These are phyloP conservation scores for Agrocybe praecox DNA, from an alignment of 768 basidiomycete species.

Conservation along the genomic window DNA sequence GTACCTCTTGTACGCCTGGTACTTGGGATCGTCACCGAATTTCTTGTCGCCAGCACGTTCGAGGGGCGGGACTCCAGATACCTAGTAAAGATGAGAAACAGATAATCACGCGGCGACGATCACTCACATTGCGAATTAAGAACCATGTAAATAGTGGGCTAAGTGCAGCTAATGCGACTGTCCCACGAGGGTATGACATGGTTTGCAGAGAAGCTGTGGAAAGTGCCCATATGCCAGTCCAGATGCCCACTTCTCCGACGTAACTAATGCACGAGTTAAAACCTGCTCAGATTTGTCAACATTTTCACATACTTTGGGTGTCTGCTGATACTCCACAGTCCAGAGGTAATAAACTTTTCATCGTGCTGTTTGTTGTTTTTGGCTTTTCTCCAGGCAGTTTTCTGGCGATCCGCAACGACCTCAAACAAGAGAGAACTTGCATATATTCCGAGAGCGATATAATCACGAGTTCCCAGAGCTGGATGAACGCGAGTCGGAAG, in stretches of 20 bases:
- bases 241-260: slow-evolving; percentile 71
- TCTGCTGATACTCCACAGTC: slow-evolving; percentile 67
- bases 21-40: slow-evolving; percentile 54
- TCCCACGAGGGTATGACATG: slow-evolving; percentile 44
- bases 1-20: slow-evolving; percentile 61
- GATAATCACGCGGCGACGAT: slow-evolving; percentile 14
- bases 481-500: slow-evolving; percentile 53
- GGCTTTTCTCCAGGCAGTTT: slow-evolving; percentile 58
- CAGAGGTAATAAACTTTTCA: slow-evolving; percentile 68
- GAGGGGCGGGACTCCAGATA: slow-evolving; percentile 72
- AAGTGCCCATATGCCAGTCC: slow-evolving; percentile 66
- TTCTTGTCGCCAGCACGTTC: slow-evolving; percentile 61
- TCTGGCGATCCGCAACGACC: slow-evolving; percentile 65
- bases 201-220: slow-evolving; percentile 51
- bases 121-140: slow-evolving; percentile 50
- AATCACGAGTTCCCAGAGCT: slow-evolving; percentile 55
- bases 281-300: background rate
- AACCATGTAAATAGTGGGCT: slow-evolving; percentile 70
- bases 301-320: slow-evolving; percentile 64
- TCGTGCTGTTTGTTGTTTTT: slow-evolving; percentile 68
- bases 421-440: slow-evolving; percentile 61
- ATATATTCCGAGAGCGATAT: slow-evolving; percentile 54
- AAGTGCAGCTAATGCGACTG: slow-evolving; percentile 46
- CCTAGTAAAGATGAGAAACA: slow-evolving; percentile 28
- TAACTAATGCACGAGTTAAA: slow-evolving; percentile 44